Conservation (phyloP, 495 filamentous ascomycete species). For the Clavariopsis aquatica region DNA sequence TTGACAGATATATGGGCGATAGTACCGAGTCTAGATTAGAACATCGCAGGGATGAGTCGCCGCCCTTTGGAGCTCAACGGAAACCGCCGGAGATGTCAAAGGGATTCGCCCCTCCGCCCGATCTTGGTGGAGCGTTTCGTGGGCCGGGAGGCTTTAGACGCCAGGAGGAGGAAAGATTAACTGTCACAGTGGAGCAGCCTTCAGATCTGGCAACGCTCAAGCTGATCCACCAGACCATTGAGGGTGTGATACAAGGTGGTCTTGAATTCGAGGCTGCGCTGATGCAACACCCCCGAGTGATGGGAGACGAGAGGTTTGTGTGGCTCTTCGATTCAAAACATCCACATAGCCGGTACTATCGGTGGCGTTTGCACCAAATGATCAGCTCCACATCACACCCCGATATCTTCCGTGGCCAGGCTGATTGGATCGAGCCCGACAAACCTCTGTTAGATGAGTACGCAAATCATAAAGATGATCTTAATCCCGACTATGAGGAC, state of each 20-base stretch:
- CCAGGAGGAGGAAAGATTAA: not conserved
- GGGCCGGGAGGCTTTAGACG: not conserved
- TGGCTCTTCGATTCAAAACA: slow-evolving; percentile 92
- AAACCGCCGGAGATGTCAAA: not conserved
- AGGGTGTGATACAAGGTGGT: slow-evolving; percentile 73
- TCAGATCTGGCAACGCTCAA: slow-evolving; percentile 75
- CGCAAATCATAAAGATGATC: slow-evolving; percentile 68
- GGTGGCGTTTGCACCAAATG: slow-evolving; percentile 68
- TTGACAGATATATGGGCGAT: slow-evolving; percentile 16
- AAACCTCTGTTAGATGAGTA: slow-evolving; percentile 70
- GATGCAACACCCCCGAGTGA: slow-evolving; percentile 79
- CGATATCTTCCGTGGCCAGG: slow-evolving; percentile 47
- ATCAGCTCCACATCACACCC: slow-evolving; percentile 25
- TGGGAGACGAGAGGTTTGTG: slow-evolving; percentile 83
- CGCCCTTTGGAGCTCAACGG: slow-evolving; percentile 13
- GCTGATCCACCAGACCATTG: slow-evolving; percentile 86
- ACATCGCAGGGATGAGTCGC: slow-evolving; percentile 1
- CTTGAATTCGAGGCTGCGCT: slow-evolving; percentile 90
- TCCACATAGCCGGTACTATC: slow-evolving; percentile 78
- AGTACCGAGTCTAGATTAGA: not conserved
- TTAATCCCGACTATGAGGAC: slow-evolving; percentile 76
- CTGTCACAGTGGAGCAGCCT: slow-evolving; percentile 50
- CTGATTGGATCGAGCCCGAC: slow-evolving; percentile 72
- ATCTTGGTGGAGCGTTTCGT: slow-evolving; percentile 10
- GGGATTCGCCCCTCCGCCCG: slow-evolving; percentile 15